Evolutionary conservation across 116 monocot genomes (phyloP), one percentile per base, ranked within the genome.

Genomic region (Trichopus zeylanicus): DNA sequence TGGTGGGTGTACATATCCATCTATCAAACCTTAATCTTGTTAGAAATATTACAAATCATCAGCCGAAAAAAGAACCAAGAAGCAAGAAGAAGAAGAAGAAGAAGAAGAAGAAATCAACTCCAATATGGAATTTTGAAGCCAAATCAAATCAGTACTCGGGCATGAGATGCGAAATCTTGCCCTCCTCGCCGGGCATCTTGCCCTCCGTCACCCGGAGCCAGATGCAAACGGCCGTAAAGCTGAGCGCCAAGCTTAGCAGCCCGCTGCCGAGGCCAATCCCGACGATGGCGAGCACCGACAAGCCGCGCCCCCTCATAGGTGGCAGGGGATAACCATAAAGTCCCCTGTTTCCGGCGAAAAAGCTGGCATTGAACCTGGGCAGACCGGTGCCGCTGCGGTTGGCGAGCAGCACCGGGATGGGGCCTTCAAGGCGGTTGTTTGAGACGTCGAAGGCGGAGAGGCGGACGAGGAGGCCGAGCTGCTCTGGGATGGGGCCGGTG

Each of bases 201-300:
- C 61, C 59, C 28, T 85, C 81, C 11, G 84, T 75, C 11, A 78
- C 52, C 60, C 74, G 63, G 8, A 93, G 64, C 93, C 93, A 93
- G n/a, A 85, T 53, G 46, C 93, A 93, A 10, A 93, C 93, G 13
- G 74, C 88, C 2, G 85, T 73, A 70, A 93, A 93, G 57, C 93
- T 93, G 18, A 93, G 76, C 6, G 85, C 55, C 16, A 93, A 56
- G 60, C 92, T 93, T 24, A 88, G 46, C 56, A 88, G 51, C 26
- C 88, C 92, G 59, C 92, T 93, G 5, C 78, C 92, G 10, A 93
- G 57, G 5, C 92, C 92, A 32, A 93, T 85, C 49, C 80, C 80
- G 8, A 93, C 92, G 23, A 93, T 93, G 33, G 76, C 85, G 46
- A 79, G 61, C 29, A 93, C 85, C 5, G 84, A 76, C 23, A 88